Percentiles rank a stretch among this genome's conserved stretches.
These are phyloP conservation scores for Wolfiporia cocos DNA, from an alignment of 1,284 basidiomycete genomes.

Conservation along the genomic window DNA sequence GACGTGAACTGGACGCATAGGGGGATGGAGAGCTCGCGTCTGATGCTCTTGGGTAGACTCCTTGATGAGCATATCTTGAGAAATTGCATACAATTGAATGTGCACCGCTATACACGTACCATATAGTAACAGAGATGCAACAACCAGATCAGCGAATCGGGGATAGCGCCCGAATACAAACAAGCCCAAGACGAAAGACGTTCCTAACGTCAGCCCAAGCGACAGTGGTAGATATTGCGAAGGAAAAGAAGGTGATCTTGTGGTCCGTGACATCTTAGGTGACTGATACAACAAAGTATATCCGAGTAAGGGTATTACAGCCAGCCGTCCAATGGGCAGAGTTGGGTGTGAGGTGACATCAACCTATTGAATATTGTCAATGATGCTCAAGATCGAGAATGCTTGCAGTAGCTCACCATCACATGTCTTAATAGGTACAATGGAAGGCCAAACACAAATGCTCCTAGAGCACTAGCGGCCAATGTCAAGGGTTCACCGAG, in stretches of 20 bases:
- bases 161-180: constrained; percentile 16
- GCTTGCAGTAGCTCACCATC: constrained; percentile 38
- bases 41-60: constrained; percentile 46
- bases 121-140: constrained; percentile 41
- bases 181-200: constrained; percentile 27
- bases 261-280: constrained; percentile 44
- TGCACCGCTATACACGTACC: constrained; percentile 36
- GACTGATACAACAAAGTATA: constrained; percentile 52
- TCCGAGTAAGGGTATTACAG: constrained; percentile 52
- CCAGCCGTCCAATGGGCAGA: constrained; percentile 48
- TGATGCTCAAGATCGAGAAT: constrained; percentile 5
- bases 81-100: constrained; percentile 1
- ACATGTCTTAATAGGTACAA: constrained; percentile 55
- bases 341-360: constrained; percentile 31
- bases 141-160: constrained; percentile 13
- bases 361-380: constrained; percentile 24
- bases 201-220: constrained; percentile 40
- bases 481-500: constrained; percentile 47
- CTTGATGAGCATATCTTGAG: constrained; percentile 28
- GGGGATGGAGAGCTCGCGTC: constrained; percentile 39
- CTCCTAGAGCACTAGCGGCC: constrained; percentile 53
- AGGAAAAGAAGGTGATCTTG: constrained; percentile 39
- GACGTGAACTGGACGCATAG: constrained; percentile 48
- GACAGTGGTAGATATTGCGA: constrained; percentile 50
- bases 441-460: constrained; percentile 53